Evolutionary conservation across 1,139 yeast species (phyloP).

Genomic region (Yamadazyma trypodendri): DNA sequence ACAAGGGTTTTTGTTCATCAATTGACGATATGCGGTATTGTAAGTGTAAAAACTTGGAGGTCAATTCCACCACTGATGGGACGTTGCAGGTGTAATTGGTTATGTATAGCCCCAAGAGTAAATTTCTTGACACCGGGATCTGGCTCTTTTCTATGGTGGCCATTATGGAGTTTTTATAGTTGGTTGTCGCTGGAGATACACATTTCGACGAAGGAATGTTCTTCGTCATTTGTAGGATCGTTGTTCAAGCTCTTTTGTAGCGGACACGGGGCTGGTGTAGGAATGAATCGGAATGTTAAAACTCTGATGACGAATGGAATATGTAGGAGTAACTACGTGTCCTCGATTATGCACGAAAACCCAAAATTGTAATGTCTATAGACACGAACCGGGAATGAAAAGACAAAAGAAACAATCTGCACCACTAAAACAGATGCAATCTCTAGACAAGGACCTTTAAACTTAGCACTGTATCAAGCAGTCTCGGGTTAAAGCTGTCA

Average conservation of each 20-base stretch:
- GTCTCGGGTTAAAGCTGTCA: neutral
- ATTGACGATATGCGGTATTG: constrained; percentile 40
- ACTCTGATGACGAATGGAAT: neutral
- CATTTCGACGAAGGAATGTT: neutral
- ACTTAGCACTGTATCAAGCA: neutral
- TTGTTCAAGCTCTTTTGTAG: too few species aligned
- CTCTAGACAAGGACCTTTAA: too few species aligned
- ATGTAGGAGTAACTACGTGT: neutral
- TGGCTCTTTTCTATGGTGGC: constrained; percentile 42
- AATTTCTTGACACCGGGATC: constrained; percentile 30
- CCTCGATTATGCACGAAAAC: too few species aligned
- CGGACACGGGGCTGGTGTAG: too few species aligned
- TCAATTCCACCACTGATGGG: constrained; percentile 23
- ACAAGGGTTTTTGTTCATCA: constrained; percentile 24
- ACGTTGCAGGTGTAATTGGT: constrained; percentile 19
- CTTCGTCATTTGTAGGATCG: too few species aligned
- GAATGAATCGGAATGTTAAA: too few species aligned
- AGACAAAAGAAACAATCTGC: too few species aligned
- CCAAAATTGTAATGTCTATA: too few species aligned
- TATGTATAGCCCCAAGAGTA: constrained; percentile 29
- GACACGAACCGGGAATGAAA: too few species aligned
- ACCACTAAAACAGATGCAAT: too few species aligned
- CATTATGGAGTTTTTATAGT: constrained; percentile 23
- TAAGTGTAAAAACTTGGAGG: constrained; percentile 47
- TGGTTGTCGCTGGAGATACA: neutral